Conservation (phyloP, 805 yeast genomes). For the Saccharomycopsis capsularis region DNA sequence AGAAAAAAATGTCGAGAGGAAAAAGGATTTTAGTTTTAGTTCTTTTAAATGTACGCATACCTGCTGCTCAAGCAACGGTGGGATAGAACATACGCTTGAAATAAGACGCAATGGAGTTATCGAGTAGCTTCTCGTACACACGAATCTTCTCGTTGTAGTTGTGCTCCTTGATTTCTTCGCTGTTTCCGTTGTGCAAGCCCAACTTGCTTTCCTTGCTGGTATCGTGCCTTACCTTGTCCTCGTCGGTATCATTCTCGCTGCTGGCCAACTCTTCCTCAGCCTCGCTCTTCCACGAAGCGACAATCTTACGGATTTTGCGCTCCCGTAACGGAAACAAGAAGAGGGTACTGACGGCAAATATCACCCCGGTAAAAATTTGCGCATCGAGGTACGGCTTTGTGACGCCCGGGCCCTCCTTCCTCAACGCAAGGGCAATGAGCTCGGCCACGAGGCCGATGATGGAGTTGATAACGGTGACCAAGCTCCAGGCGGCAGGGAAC, state of each 20-base stretch:
- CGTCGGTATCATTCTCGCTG: neutral
- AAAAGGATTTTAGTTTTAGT: no score
- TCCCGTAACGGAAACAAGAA: constrained; percentile 33
- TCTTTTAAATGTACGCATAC: neutral
- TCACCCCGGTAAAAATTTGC: constrained; percentile 36
- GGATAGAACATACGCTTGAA: constrained; percentile 17
- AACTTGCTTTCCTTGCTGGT: no score
- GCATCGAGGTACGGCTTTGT: constrained; percentile 31
- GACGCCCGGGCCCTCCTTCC: constrained; percentile 24
- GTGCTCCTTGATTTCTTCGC: constrained; percentile 19
- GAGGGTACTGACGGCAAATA: constrained; percentile 28
- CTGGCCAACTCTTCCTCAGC: constrained; percentile 6
- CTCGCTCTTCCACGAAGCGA: constrained; percentile 23
- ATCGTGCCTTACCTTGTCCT: neutral
- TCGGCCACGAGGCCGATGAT: constrained; percentile 40
- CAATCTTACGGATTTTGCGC: constrained; percentile 28
- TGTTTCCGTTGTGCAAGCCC: constrained; percentile 9
- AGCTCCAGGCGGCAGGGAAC: constrained; percentile 35
- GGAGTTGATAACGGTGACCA: constrained; percentile 29
- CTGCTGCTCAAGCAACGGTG: constrained; percentile 9
- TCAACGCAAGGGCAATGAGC: constrained; percentile 46
- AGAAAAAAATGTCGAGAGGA: no score
- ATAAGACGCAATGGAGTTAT: neutral
- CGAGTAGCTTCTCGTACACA: constrained; percentile 1
- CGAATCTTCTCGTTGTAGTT: neutral